These are phyloP conservation scores for Penicillium manginii DNA, from an alignment of 495 filamentous ascomycete genomes.

Conservation along the genomic window DNA sequence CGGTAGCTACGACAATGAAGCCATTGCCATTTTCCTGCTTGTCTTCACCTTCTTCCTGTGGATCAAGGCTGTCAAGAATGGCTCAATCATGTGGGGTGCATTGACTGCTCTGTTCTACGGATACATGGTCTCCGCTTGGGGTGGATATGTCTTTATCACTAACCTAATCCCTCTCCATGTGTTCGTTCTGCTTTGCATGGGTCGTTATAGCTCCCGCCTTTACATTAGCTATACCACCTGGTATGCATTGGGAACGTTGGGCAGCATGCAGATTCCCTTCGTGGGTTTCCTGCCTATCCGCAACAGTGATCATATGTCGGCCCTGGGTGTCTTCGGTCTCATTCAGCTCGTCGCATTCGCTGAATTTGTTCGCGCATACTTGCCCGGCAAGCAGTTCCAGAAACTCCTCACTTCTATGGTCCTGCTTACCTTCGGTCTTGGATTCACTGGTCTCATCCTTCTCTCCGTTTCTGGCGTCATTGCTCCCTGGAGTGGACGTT, in stretches of 20 bases:
- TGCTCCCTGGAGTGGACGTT: conserved; percentile 97
- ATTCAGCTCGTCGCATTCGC: conserved; percentile 93
- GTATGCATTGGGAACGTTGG: conserved; percentile 95
- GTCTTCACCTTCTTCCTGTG: conserved; percentile 99
- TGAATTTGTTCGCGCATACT: conserved; percentile 82
- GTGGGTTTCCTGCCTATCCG: conserved; percentile 96
- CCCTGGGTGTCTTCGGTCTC: conserved; percentile 95
- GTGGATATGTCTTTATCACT: conserved; percentile 99
- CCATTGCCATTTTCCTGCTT: conserved; percentile 97
- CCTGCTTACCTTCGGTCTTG: conserved; percentile 73
- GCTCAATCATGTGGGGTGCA: conserved; percentile 94
- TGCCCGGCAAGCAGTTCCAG: conserved; percentile 94
- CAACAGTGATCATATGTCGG: conserved; percentile 98
- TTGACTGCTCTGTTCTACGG: conserved; percentile 97
- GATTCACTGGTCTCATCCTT: conserved; percentile 73
- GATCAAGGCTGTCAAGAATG: conserved; percentile 97
- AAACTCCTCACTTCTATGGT: conserved; percentile 78
- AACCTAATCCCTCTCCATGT: conserved; percentile 95
- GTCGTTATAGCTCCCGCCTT: conserved; percentile 87
- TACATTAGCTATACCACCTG: conserved; percentile 98
- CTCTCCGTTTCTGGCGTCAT: conserved; percentile 88
- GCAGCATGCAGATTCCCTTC: conserved; percentile 99
- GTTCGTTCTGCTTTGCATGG: conserved; percentile 96
- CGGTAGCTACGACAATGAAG: conserved; percentile 99
- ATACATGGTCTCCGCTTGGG: conserved; percentile 99